Evolutionary conservation across 225 moss, liverwort and hornwort genomes (phyloP).

Genomic region (Sphagnum contortum): DNA sequence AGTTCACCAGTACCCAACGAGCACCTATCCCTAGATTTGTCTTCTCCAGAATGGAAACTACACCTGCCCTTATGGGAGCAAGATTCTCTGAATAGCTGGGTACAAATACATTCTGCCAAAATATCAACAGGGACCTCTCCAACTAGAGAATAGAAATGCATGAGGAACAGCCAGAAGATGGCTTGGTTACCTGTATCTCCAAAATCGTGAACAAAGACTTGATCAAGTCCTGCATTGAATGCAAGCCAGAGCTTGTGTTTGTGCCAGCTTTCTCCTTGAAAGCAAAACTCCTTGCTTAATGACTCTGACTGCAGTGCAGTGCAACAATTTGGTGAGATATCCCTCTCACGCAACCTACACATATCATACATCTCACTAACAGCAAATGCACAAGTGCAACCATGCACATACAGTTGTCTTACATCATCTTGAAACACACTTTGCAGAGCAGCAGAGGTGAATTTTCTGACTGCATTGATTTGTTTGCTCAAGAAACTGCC

Average conservation of each 20-base stretch:
- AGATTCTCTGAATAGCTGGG: constrained; percentile 84
- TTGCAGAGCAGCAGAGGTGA: constrained; percentile 34
- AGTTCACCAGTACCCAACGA: constrained; percentile 89
- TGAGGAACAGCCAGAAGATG: background rate
- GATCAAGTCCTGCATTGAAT: constrained; percentile 83
- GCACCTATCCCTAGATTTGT: constrained; percentile 71
- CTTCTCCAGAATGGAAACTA: constrained; percentile 73
- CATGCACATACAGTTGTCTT: constrained; percentile 4
- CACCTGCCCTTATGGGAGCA: constrained; percentile 86
- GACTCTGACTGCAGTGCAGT: too few relatives aligned
- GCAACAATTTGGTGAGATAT: too few relatives aligned
- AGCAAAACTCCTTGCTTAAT: constrained; percentile 10
- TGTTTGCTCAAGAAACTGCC: constrained; percentile 42
- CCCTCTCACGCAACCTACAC: too few relatives aligned
- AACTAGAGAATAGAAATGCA: background rate
- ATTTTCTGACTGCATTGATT: constrained; percentile 35
- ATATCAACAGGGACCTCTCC: too few relatives aligned
- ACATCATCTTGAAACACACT: constrained; percentile 30
- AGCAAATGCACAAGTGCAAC: background rate
- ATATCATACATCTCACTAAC: background rate
- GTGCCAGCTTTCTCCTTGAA: constrained; percentile 94
- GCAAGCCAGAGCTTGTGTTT: constrained; percentile 85
- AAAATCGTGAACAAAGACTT: constrained; percentile 87
- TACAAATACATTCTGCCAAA: too few relatives aligned
- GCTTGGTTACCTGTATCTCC: constrained; percentile 60